Evolutionary conservation across 805 yeast species (phyloP), one percentile per base, ranked within the genome.

Genomic region (Starmerella bacillaris): DNA sequence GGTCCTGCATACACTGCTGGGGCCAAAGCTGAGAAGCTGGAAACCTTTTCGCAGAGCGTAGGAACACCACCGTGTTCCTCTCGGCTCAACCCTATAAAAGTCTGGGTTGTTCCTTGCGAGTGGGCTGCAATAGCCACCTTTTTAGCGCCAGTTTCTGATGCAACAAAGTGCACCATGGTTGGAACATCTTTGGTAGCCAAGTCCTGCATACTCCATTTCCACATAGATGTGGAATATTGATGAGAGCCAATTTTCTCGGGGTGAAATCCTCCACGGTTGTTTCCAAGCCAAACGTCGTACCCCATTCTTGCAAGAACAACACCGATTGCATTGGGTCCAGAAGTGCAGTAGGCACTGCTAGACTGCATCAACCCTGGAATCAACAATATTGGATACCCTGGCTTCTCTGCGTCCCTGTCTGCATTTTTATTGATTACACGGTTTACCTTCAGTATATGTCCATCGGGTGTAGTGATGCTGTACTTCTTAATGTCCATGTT

Each of bases 201-300:
- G 31, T 80, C 86, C n/a, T 64, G 56, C 34, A 89, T 65, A 49
- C 79, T 86, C 98, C 98, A 86, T 45, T 78, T 73, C 98, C 98
- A 86, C 71, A 77, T 78, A 34, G 60, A 48, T 1, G 62, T 61
- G 45, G 68, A 65, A 37, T 48, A 45, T 4, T 57, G 41, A 24
- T 61, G 58, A 41, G 60, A 64, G 37, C 54, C 54, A 39, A 61
- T 54, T 58, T 84, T 93, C 34, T 64, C 58, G 0, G 92, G 78
- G 27, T 67, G 61, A 51, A 84, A 78, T 4, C 94, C 92, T 44
- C 94, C 76, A 42, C 98, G 58, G 50, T 80, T 82, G 54, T 80
- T 82, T 1, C 96, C 96, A 42, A 86, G 60, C 86, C 92, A 86
- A 4, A 86, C 95, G 51, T 86, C 98, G 54, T 71, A 86, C 1